A percentile compares a stretch with the other conserved stretches of the same genome.
Conservation (phyloP, 306 rosid species). For the Datisca glomerata region DNA sequence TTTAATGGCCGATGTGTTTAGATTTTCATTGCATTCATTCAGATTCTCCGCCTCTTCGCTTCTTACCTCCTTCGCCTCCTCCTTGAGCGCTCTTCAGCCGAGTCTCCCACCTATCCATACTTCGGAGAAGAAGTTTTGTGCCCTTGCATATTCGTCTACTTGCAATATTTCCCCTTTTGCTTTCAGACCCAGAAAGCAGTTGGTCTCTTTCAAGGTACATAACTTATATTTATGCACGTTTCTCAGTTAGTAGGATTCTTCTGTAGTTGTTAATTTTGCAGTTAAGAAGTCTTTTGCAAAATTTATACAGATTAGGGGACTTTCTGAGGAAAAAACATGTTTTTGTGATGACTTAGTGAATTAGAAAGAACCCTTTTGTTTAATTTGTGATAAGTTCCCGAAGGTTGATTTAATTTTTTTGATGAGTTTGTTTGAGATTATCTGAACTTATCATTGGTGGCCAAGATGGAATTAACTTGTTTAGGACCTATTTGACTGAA, state of each 20-base stretch:
- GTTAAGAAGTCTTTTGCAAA: too few relatives aligned
- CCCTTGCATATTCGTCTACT: conserved; percentile 26
- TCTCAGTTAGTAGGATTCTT: too few relatives aligned
- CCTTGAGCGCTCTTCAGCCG: conserved; percentile 26
- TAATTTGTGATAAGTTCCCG: too few relatives aligned
- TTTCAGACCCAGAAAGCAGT: conserved; percentile 41
- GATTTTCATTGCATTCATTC: conserved; percentile 42
- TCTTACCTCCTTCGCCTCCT: conserved; percentile 30
- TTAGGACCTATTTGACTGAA: too few relatives aligned
- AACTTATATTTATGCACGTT: background rate
- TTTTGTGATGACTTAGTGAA: too few relatives aligned
- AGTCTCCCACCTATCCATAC: conserved; percentile 16
- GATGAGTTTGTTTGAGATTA: background rate
- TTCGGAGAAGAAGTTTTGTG: conserved; percentile 18
- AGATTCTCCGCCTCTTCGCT: conserved; percentile 37
- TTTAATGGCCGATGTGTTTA: conserved; percentile 69
- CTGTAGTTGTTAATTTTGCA: too few relatives aligned
- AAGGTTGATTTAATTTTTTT: too few relatives aligned
- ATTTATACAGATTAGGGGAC: too few relatives aligned
- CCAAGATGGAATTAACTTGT: background rate
- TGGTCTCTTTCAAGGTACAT: conserved; percentile 52
- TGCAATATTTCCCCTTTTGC: conserved; percentile 19
- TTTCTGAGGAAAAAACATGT: too few relatives aligned
- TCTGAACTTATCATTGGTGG: background rate
- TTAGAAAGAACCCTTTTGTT: too few relatives aligned